Evolutionary conservation across 441 rosid species (phyloP).

Genomic region (Populus trichocarpa): DNA sequence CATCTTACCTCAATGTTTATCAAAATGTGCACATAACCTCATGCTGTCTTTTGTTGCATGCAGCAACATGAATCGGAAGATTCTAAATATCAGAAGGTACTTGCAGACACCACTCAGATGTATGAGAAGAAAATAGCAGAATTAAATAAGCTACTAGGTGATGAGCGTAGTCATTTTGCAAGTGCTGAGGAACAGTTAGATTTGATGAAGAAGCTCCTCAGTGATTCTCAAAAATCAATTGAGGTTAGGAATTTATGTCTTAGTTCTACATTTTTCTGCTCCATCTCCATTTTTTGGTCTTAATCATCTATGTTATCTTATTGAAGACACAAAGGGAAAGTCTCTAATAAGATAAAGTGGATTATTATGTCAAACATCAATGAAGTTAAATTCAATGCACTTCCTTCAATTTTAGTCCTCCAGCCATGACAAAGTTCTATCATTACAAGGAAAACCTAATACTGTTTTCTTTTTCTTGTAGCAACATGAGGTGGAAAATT

Average conservation of each 20-base stretch:
- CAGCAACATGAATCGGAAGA: conserved; percentile 64
- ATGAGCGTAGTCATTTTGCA: conserved; percentile 42
- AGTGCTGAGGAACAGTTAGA: conserved; percentile 47
- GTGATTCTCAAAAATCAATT: conserved; percentile 53
- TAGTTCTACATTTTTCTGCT: background rate
- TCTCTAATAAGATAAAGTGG: background rate
- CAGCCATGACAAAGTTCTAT: background rate
- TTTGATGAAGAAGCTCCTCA: conserved; percentile 44
- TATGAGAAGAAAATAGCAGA: conserved; percentile 75
- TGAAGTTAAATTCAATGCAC: background rate
- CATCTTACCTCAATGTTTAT: background rate
- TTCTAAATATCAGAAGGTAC: conserved; percentile 62
- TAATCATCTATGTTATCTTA: background rate
- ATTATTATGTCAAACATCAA: background rate
- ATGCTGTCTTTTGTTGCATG: conserved; percentile 37
- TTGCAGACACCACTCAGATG: conserved; percentile 72
- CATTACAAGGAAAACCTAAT: background rate
- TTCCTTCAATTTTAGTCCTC: background rate
- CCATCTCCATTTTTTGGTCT: background rate
- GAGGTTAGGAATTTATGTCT: conserved; percentile 45
- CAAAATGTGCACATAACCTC: background rate
- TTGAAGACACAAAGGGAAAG: background rate
- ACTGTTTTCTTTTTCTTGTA: conserved; percentile 27
- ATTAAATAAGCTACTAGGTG: conserved; percentile 52
- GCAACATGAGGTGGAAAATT: conserved; percentile 59